Evolutionary conservation across 805 yeast species (phyloP).

Genomic region (Candida golubevii): DNA sequence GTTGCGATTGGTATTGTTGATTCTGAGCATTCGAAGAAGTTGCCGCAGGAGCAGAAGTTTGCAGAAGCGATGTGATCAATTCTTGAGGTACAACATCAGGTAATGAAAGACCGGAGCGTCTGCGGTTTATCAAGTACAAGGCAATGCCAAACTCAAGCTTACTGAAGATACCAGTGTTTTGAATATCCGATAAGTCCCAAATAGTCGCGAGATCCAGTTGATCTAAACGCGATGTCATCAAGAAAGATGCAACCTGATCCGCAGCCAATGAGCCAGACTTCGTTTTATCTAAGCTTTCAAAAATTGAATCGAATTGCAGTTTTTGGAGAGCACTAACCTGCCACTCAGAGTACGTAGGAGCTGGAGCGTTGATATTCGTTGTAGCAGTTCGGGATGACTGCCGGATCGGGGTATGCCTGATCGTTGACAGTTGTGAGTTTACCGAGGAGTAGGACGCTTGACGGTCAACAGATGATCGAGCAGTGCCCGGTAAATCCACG

Average conservation of each 20-base stretch:
- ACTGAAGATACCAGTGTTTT: constrained; percentile 78
- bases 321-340: constrained; percentile 60
- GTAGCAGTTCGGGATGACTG: constrained; percentile 9
- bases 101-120: constrained; percentile 68
- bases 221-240: constrained; percentile 80
- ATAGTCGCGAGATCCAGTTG: constrained; percentile 82
- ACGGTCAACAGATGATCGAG: constrained; percentile 20
- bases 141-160: constrained; percentile 87
- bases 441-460: constrained; percentile 30
- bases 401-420: constrained; percentile 21
- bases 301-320: constrained; percentile 74
- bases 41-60: not conserved
- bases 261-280: constrained; percentile 64
- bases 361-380: constrained; percentile 15
- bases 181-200: constrained; percentile 93
- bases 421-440: constrained; percentile 33
- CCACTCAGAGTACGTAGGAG: constrained; percentile 51
- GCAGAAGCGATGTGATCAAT: constrained; percentile 38
- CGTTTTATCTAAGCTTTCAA: constrained; percentile 69
- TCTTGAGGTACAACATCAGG: constrained; percentile 76
- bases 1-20: not conserved
- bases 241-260: constrained; percentile 79
- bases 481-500: constrained; percentile 31
- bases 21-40: constrained; percentile 5
- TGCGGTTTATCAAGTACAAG: constrained; percentile 85